Evolutionary conservation across 495 filamentous ascomycete species (phyloP).

Genomic region (Penicillium angulare): DNA sequence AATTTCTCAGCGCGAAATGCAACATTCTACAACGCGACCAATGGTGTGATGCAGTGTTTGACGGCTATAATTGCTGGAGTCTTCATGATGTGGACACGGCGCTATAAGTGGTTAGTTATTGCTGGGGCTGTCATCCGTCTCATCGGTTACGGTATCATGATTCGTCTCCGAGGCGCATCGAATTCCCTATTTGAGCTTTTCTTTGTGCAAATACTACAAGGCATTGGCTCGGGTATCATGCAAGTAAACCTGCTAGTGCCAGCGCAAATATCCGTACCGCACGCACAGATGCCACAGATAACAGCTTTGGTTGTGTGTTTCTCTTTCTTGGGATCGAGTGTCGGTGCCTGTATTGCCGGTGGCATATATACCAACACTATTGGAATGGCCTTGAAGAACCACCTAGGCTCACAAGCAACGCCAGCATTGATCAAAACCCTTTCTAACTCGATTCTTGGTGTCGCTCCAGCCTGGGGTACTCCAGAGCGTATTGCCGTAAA

Average conservation of each 20-base stretch:
- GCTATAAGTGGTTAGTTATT: conserved; percentile 48
- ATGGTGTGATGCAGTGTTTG: conserved; percentile 44
- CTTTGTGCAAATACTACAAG: conserved; percentile 47
- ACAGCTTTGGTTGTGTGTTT: conserved; percentile 44
- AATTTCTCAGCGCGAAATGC: conserved; percentile 40
- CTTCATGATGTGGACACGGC: conserved; percentile 40
- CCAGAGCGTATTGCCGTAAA: conserved; percentile 38
- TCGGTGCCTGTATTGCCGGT: conserved; percentile 49
- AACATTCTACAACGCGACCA: conserved; percentile 45
- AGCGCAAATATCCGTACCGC: conserved; percentile 44
- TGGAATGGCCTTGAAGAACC: conserved; percentile 24
- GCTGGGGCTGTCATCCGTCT: conserved; percentile 38
- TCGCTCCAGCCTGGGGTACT: conserved; percentile 41
- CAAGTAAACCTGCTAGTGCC: conserved; percentile 42
- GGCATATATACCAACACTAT: conserved; percentile 48
- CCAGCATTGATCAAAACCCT: conserved; percentile 27
- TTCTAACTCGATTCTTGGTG: conserved; percentile 44
- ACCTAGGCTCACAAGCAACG: conserved; percentile 26
- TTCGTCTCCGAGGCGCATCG: conserved; percentile 43
- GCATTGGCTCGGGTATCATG: conserved; percentile 48
- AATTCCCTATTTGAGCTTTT: conserved; percentile 46
- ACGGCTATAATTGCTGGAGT: conserved; percentile 40
- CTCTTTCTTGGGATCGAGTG: conserved; percentile 42
- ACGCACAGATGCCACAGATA: conserved; percentile 46
- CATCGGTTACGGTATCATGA: conserved; percentile 50